phyloP scores from a whole-genome alignment of 2,329 filamentous ascomycete genomes.

The Phoma sp. region DNA sequence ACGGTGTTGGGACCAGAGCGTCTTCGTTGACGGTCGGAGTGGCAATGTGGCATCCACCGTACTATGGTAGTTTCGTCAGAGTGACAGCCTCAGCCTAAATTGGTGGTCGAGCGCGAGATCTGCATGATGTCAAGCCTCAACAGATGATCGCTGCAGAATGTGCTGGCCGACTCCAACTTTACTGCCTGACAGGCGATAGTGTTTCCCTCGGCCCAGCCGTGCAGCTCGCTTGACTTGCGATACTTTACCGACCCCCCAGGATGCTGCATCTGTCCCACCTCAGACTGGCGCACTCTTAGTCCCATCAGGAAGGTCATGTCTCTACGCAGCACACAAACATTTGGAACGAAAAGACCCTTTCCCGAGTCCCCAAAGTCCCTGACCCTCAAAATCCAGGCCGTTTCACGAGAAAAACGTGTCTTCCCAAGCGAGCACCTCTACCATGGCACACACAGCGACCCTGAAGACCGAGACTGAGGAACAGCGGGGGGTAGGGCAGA shows the following conservation, averaged over 20 bases:
- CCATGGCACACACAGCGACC: constrained; percentile 10
- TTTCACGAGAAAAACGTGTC: constrained; percentile 5
- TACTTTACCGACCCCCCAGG: neutral
- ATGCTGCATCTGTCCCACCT: neutral
- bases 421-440: constrained; percentile 16
- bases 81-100: constrained; percentile 4
- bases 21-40: neutral
- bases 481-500: neutral
- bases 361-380: neutral
- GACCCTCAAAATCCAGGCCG: neutral
- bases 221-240: neutral
- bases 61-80: neutral
- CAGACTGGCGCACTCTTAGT: neutral
- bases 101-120: constrained; percentile 2
- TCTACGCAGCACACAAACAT: neutral
- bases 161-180: constrained; percentile 8
- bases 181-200: constrained; percentile 2
- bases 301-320: neutral
- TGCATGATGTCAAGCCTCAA: constrained; percentile 7
- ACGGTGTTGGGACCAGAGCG: neutral
- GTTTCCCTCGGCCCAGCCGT: neutral
- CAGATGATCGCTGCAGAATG: constrained; percentile 8
- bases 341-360: neutral
- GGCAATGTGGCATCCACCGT: neutral
- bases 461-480: constrained; percentile 7